Evolutionary conservation across 2,329 filamentous ascomycete species (phyloP).

Genomic region (Fusarium sublunatum): DNA sequence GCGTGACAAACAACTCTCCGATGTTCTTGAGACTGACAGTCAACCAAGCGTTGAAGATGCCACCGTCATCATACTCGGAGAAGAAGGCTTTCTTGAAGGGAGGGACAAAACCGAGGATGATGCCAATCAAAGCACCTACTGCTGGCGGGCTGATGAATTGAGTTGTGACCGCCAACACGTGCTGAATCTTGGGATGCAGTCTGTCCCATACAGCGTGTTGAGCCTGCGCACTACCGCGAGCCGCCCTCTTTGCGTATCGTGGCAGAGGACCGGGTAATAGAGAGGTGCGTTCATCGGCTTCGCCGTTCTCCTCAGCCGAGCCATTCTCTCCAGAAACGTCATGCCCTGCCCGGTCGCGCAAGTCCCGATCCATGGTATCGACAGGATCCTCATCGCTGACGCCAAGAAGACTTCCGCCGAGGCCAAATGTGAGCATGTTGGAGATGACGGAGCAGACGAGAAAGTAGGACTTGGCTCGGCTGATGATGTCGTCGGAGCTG

Average conservation of each 20-base stretch:
- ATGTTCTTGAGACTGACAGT: constrained; percentile 35
- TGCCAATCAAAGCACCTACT: constrained; percentile 18
- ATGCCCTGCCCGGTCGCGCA: constrained; percentile 22
- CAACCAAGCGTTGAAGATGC: constrained; percentile 30
- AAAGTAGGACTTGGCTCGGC: constrained; percentile 32
- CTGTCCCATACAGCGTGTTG: constrained; percentile 27
- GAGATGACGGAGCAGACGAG: constrained; percentile 34
- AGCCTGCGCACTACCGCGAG: constrained; percentile 13
- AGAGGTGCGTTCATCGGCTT: constrained; percentile 23
- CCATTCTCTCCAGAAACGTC: not conserved
- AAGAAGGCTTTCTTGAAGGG: constrained; percentile 33
- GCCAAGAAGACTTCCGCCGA: constrained; percentile 28
- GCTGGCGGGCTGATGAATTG: constrained; percentile 30
- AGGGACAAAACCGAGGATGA: constrained; percentile 18
- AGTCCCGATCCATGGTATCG: constrained; percentile 19
- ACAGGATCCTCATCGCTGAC: constrained; percentile 28
- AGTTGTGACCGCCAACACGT: constrained; percentile 3
- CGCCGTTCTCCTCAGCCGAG: not conserved
- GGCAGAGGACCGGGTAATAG: constrained; percentile 26
- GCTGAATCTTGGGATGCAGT: constrained; percentile 16
- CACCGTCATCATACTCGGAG: constrained; percentile 19
- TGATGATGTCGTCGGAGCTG: constrained; percentile 18
- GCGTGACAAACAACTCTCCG: constrained; percentile 28
- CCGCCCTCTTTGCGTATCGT: constrained; percentile 17
- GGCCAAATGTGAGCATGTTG: constrained; percentile 33